Evolutionary conservation across 495 filamentous ascomycete genomes (phyloP), one percentile per base, ranked within the genome.

Genomic region (Aspergillus bridgeri): DNA sequence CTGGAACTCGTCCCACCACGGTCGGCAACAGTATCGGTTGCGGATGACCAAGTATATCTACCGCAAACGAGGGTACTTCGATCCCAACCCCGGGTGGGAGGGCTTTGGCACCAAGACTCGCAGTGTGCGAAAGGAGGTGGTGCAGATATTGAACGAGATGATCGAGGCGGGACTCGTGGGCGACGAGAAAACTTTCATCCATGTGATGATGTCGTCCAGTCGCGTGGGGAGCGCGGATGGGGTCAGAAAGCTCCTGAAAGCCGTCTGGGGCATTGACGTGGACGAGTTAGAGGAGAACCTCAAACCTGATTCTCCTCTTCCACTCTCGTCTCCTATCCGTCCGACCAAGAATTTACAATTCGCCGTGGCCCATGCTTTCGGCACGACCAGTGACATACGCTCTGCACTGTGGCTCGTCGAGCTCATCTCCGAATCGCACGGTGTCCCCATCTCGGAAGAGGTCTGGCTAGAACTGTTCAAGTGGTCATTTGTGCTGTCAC

Each of bases 401-500:
- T 71, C 69, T 5, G 86, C 83, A 9, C 54, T 89, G 21, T 67
- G 75, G 18, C 42, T 76, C 1, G 71, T 89, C 2, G 80, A 86
- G 25, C 80, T 81, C 53, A 65, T 89, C 18, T 79, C 87, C 0
- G 69, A 72, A 0, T 71, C 77, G 11, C 89, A 87, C 68, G 56
- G 75, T 0, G 60, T 89, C 17, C 29, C 60, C 0, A 78, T 90
- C 53, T 58, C 79, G 1, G 25, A 57, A 5, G 58, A 70, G 11
- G 71, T 81, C 18, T 89, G 87, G 87, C 58, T 61, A 3, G 77
- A 85, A 45, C 63, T 90, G 8, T 70, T 89, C 23, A 75, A 84
- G 54, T 81, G 85, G 70, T 79, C 84, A 3, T 89, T 77, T 61
- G 73, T 83, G 11, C 65, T 85, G 17, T 69, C 79, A 24, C 60